Evolutionary conservation across 495 filamentous ascomycete genomes (phyloP).

Genomic region (Bacidia gigantensis): DNA sequence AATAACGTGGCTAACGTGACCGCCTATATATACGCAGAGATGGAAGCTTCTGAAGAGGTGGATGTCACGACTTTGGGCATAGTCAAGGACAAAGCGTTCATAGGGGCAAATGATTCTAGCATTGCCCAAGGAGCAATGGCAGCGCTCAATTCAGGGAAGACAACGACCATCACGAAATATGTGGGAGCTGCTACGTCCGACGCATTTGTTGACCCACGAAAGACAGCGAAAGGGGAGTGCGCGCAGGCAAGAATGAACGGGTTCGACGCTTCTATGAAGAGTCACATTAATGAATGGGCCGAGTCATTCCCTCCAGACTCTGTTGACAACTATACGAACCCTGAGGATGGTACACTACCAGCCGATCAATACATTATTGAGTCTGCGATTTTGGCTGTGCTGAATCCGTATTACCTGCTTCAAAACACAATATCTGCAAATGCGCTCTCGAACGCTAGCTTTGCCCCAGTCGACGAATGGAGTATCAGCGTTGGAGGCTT

Average conservation of each 20-base stretch:
- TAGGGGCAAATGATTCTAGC: conserved; percentile 42
- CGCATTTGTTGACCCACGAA: conserved; percentile 40
- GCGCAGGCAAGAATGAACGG: conserved; percentile 30
- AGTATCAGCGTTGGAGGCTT: conserved; percentile 50
- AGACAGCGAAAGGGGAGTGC: conserved; percentile 35
- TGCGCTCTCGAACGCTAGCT: conserved; percentile 26
- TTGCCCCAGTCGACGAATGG: conserved; percentile 36
- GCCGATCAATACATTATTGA: conserved; percentile 43
- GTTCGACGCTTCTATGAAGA: conserved; percentile 31
- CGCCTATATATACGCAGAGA: conserved; percentile 42
- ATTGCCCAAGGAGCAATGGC: conserved; percentile 43
- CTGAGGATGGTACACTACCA: conserved; percentile 45
- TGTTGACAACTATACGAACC: conserved; percentile 47
- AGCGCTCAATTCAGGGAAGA: conserved; percentile 33
- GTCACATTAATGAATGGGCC: conserved; percentile 43
- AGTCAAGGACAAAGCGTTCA: conserved; percentile 32
- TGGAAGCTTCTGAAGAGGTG: conserved; percentile 31
- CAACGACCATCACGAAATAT: conserved; percentile 41
- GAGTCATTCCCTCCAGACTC: conserved; percentile 39
- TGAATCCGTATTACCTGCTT: conserved; percentile 55
- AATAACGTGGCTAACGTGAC: conserved; percentile 41
- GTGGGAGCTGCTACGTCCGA: conserved; percentile 49
- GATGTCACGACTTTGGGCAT: conserved; percentile 33
- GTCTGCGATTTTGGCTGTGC: conserved; percentile 49
- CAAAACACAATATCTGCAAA: conserved; percentile 50